Evolutionary conservation across 371 early-diverging fungal species (phyloP), one percentile per base, ranked within the genome.

Genomic region (Coemansia sp.): DNA sequence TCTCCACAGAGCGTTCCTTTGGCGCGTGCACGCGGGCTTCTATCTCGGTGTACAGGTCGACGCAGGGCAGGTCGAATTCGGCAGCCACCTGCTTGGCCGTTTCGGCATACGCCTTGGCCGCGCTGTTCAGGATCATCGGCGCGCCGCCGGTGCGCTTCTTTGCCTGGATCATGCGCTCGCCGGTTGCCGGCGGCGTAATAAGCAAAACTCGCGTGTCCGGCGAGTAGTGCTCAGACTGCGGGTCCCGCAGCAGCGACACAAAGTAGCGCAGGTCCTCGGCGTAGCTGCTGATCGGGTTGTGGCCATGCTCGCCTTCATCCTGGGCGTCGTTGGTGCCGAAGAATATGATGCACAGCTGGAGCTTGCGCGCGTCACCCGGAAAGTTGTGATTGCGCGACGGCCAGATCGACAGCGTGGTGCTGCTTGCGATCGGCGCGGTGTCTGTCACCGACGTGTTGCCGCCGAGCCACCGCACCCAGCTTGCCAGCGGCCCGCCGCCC

Each of bases 291-390:
- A 92, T 42, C 2, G 89, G 81, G 0, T 90, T 88, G 60, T 86
- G 85, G 60, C 90, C 89, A 4, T 59, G 43, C 0, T 81, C 64
- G 31, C 69, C 65, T 2, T 79, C 68, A 8, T 85, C 57, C 0
- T 82, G 84, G 0, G 91, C 86, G 65, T 94, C 94, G 68, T 94
- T 93, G 30, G 93, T 85, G 9, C 94, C 94, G 59, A 91, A 83
- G 61, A 88, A 88, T 11, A 94, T 77, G 34, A 85, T 85, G 61
- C 89, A 70, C 36, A 94, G 75, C 11, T 69, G 72, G 42, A 89
- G 71, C 10, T 69, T 66, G 5, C 84, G 64, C 3, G 35, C 5
- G 16, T 53, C 36, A 3, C 20, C n/a, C 9, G 53, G 53, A n/a
- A 53, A n/a, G 20, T 14, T 45, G 4, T 31, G 2, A 26, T 36